phyloP scores from a whole-genome alignment of 2,329 filamentous ascomycete species.

The Pyrenochaeta sp. region DNA sequence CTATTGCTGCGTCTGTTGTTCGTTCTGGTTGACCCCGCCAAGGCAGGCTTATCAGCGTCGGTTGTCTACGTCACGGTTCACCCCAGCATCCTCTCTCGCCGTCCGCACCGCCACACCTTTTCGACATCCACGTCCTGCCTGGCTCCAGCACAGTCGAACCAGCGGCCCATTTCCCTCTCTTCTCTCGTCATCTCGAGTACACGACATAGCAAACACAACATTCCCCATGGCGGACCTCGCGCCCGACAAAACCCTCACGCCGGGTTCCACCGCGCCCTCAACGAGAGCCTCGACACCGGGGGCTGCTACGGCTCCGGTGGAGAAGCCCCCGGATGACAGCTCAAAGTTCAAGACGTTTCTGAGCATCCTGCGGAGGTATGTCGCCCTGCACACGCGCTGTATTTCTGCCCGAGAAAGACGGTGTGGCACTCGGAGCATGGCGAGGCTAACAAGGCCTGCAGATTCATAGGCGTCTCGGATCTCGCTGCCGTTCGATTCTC shows the following conservation, averaged over 20 bases:
- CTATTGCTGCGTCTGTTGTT: no score
- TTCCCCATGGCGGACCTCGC: constrained; percentile 44
- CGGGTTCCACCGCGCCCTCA: constrained; percentile 36
- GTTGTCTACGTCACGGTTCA: no score
- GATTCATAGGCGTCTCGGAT: constrained; percentile 95
- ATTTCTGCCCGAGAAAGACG: no score
- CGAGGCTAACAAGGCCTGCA: constrained; percentile 49
- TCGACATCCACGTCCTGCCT: constrained; percentile 16
- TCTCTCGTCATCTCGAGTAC: constrained; percentile 6
- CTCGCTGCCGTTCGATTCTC: constrained; percentile 97
- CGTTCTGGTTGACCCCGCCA: no score
- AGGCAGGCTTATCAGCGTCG: no score
- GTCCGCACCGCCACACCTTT: constrained; percentile 22
- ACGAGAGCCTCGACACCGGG: constrained; percentile 46
- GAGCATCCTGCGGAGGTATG: constrained; percentile 87
- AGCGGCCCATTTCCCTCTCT: background rate
- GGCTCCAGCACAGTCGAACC: background rate
- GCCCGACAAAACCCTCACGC: constrained; percentile 33
- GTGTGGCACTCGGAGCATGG: no score
- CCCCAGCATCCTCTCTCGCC: no score
- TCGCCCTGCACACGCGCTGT: no score
- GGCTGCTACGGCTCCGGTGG: constrained; percentile 45
- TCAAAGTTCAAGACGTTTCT: constrained; percentile 91
- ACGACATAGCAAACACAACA: constrained; percentile 7
- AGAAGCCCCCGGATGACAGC: constrained; percentile 75